These are phyloP conservation scores for Annulohypoxylon nitens DNA, from an alignment of 495 filamentous ascomycete genomes.

Conservation along the genomic window DNA sequence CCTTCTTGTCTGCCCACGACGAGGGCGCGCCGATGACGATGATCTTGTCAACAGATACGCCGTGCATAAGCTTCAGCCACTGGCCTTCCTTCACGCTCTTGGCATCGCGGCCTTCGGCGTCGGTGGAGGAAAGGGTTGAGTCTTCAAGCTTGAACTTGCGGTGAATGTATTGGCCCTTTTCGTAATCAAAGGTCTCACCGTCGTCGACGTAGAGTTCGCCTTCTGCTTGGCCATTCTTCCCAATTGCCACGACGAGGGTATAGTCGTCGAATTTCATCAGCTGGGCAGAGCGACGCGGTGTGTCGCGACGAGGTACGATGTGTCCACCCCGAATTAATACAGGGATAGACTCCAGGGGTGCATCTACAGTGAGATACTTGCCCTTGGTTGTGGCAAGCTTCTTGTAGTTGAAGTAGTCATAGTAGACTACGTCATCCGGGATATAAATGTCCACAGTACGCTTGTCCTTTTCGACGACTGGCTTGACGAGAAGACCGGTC, in stretches of 20 bases:
- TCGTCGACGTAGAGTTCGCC: conserved; percentile 93
- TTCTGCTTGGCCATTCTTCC: conserved; percentile 76
- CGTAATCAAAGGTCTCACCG: conserved; percentile 90
- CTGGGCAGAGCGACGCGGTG: conserved; percentile 83
- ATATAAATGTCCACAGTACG: conserved; percentile 84
- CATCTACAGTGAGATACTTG: conserved; percentile 73
- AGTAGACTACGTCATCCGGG: conserved; percentile 88
- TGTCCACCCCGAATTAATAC: conserved; percentile 92
- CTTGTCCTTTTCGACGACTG: conserved; percentile 80
- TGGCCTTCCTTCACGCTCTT: conserved; percentile 74
- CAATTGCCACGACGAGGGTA: conserved; percentile 85
- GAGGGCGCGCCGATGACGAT: conserved; percentile 82
- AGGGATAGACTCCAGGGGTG: conserved; percentile 87
- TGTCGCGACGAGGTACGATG: conserved; percentile 89
- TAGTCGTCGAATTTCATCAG: conserved; percentile 96
- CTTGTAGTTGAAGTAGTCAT: conserved; percentile 91
- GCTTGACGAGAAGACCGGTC: conserved; percentile 89
- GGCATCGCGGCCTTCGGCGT: conserved; percentile 64
- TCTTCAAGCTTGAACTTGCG: conserved; percentile 74
- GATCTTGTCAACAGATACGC: conserved; percentile 83
- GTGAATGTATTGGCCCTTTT: conserved; percentile 87
- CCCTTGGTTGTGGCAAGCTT: conserved; percentile 75
- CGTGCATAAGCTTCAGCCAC: conserved; percentile 81
- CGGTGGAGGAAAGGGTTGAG: conserved; percentile 66
- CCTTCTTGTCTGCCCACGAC: conserved; percentile 75